Evolutionary conservation across 345 rosid genomes (phyloP).

Genomic region (Linum lewisii): DNA sequence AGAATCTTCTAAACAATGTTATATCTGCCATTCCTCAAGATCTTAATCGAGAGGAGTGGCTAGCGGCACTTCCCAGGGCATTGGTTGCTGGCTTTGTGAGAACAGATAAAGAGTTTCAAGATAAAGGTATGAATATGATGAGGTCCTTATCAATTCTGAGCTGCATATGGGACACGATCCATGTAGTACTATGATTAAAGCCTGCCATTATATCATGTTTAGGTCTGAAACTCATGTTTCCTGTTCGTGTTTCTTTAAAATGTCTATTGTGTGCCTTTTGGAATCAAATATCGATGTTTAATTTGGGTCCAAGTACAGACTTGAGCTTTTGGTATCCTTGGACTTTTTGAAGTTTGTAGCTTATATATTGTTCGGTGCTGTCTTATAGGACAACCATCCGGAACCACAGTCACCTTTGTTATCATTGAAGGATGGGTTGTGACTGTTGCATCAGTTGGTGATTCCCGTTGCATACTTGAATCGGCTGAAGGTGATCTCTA

Average conservation of each 20-base stretch:
- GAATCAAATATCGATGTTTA: background rate
- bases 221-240: background rate
- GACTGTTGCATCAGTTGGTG: constrained; percentile 91
- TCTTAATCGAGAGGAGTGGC: constrained; percentile 76
- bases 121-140: constrained; percentile 41
- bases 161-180: no score
- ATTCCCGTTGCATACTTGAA: constrained; percentile 80
- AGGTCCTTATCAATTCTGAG: background rate
- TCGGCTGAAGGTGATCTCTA: constrained; percentile 62
- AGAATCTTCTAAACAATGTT: constrained; percentile 59
- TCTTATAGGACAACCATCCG: constrained; percentile 74
- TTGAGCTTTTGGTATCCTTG: no score
- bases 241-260: background rate
- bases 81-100: constrained; percentile 88
- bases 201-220: background rate
- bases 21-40: constrained; percentile 64
- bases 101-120: constrained; percentile 93
- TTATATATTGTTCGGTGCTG: background rate
- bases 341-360: constrained; percentile 3
- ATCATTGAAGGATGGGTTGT: constrained; percentile 91
- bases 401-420: constrained; percentile 89
- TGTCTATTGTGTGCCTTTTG: no score
- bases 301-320: background rate
- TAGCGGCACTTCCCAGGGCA: constrained; percentile 79
- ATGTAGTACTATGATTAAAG: background rate